phyloP scores from a whole-genome alignment of 805 yeast genomes.

The Zygosaccharomyces bisporus region DNA sequence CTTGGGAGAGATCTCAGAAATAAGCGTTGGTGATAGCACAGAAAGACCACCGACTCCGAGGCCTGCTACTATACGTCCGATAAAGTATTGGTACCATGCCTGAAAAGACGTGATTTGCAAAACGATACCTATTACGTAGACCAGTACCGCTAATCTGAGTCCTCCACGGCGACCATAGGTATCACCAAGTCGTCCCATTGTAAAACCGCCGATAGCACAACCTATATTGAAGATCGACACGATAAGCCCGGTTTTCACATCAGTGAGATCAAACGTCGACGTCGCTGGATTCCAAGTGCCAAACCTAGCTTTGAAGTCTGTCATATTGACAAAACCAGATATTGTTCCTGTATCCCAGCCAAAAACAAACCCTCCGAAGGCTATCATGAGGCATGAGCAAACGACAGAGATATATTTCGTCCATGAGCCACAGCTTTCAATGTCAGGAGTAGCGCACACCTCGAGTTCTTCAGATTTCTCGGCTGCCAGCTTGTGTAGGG shows the following conservation, averaged over 20 bases:
- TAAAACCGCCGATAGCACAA: constrained; percentile 69
- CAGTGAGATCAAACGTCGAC: constrained; percentile 41
- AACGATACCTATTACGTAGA: constrained; percentile 64
- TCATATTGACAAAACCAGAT: constrained; percentile 61
- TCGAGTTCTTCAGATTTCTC: not conserved
- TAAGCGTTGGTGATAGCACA: constrained; percentile 70
- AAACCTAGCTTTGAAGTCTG: constrained; percentile 55
- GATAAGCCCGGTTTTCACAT: constrained; percentile 54
- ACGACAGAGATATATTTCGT: constrained; percentile 26
- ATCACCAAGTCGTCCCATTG: constrained; percentile 58
- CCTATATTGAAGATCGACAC: constrained; percentile 68
- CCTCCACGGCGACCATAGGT: constrained; percentile 62
- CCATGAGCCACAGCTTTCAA: not conserved
- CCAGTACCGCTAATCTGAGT: constrained; percentile 54
- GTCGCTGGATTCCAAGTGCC: constrained; percentile 41
- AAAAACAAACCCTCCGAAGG: constrained; percentile 49
- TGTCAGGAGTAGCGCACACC: not conserved
- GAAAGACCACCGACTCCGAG: constrained; percentile 77
- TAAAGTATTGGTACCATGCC: constrained; percentile 67
- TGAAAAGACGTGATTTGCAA: constrained; percentile 54
- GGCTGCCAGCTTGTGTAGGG: not conserved
- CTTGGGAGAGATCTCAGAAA: constrained; percentile 42
- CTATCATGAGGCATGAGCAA: constrained; percentile 38
- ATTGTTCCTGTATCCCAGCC: constrained; percentile 81
- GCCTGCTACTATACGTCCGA: constrained; percentile 70